These are phyloP conservation scores for Botrytis aclada DNA, from an alignment of 2,329 filamentous ascomycete species.

Conservation along the genomic window DNA sequence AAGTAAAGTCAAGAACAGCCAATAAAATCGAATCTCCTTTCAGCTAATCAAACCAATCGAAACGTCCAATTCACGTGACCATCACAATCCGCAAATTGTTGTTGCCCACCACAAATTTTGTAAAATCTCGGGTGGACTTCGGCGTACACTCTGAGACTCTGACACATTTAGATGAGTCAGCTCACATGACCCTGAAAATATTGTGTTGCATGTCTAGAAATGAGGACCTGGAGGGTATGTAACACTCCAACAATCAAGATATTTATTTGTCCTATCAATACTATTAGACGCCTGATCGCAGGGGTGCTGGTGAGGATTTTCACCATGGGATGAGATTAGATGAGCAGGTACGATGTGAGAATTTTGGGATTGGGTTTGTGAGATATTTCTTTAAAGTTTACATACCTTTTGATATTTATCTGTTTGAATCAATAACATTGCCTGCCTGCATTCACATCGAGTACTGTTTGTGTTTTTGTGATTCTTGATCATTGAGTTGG, in stretches of 20 bases:
- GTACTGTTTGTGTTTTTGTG: background rate
- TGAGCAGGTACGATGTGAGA: constrained; percentile 1
- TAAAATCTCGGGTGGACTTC: background rate
- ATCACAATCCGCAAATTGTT: background rate
- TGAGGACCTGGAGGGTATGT: background rate
- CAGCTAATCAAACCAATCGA: background rate
- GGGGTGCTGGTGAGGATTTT: background rate
- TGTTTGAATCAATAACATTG: background rate
- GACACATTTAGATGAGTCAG: background rate
- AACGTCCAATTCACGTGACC: accelerated
- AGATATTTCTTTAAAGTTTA: no score
- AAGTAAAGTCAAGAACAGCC: no score
- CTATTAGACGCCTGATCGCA: background rate
- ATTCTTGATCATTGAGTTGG: background rate
- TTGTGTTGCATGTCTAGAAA: background rate
- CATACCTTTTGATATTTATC: background rate
- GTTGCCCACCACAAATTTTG: background rate
- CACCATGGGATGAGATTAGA: background rate
- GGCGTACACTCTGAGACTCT: background rate
- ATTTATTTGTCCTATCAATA: background rate
- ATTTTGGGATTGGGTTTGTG: background rate
- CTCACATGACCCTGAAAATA: background rate
- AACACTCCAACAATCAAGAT: background rate
- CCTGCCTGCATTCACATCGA: no score
- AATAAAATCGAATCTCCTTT: background rate